Percentiles rank a stretch among this genome's conserved stretches.
Conservation (phyloP, 192 early-diverging fungal species). For the Coemansia asiatica region DNA sequence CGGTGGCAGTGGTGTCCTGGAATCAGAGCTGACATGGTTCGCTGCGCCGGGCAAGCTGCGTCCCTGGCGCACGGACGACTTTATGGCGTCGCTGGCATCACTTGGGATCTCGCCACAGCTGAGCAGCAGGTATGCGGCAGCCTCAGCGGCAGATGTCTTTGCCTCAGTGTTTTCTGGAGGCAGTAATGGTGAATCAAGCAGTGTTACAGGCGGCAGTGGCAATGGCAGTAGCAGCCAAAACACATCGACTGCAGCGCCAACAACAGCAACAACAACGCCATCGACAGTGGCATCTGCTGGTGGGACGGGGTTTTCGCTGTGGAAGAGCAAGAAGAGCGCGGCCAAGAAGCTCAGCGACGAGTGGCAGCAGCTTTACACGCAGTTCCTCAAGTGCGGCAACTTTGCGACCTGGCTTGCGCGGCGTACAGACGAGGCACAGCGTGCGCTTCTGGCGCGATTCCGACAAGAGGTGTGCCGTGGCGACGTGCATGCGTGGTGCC, state of each 20-base stretch:
- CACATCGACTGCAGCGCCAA: background rate
- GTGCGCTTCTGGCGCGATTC: slow-evolving; percentile 75
- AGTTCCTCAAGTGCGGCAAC: slow-evolving; percentile 90
- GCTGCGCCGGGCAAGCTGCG: slow-evolving; percentile 33
- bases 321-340: slow-evolving; percentile 32
- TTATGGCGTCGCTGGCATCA: slow-evolving; percentile 48
- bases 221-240: background rate
- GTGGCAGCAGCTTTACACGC: slow-evolving; percentile 69
- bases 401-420: slow-evolving; percentile 95
- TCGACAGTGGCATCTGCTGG: background rate
- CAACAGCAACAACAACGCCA: background rate
- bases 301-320: slow-evolving; percentile 21
- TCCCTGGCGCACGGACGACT: slow-evolving; percentile 53
- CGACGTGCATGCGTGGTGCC: slow-evolving; percentile 53
- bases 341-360: slow-evolving; percentile 64
- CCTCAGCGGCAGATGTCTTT: slow-evolving; percentile 36
- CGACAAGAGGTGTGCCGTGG: slow-evolving; percentile 66
- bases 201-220: slow-evolving; percentile 6
- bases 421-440: slow-evolving; percentile 75
- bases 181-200: slow-evolving; percentile 8
- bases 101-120: slow-evolving; percentile 54
- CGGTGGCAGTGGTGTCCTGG: background rate
- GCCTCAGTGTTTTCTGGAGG: slow-evolving; percentile 46
- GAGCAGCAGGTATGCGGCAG: slow-evolving; percentile 21
- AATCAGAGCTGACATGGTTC: slow-evolving; percentile 36